Percentiles rank a stretch among this genome's conserved stretches.
Evolutionary conservation across 2,329 filamentous ascomycete genomes (phyloP).

Genomic region (Talaromyces rugulosus): DNA sequence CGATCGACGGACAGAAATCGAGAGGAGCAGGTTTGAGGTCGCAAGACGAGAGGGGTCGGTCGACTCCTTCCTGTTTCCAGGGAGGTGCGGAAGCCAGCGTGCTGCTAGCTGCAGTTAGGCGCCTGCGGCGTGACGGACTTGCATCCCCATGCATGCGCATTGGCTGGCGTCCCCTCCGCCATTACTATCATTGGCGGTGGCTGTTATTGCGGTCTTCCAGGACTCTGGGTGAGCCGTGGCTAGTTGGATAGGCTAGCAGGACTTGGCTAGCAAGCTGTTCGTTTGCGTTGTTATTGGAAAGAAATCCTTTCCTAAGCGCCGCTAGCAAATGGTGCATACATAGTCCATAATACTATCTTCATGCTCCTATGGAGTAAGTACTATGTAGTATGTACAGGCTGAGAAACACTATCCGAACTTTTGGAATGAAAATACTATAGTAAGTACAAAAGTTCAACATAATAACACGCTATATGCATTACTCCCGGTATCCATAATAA

Average conservation of each 20-base stretch:
- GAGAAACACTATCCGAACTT: neutral
- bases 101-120: conserved; percentile 3
- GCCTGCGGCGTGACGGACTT: conserved; percentile 11
- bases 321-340: neutral
- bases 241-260: neutral
- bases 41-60: neutral
- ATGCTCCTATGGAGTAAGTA: too few species aligned
- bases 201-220: conserved; percentile 5
- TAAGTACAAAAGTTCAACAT: neutral
- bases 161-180: neutral
- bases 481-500: neutral
- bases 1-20: neutral
- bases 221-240: conserved; percentile 9
- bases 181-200: neutral
- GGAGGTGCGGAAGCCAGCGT: neutral
- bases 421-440: neutral
- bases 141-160: neutral
- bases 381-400: neutral
- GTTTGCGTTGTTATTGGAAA: neutral
- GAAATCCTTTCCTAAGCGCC: neutral
- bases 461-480: neutral
- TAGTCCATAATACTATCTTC: neutral
- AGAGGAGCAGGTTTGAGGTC: neutral
- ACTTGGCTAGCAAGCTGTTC: neutral
- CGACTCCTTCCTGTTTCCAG: neutral